These are phyloP conservation scores for Lactarius deliciosus DNA, from an alignment of 768 basidiomycete genomes.

Conservation along the genomic window DNA sequence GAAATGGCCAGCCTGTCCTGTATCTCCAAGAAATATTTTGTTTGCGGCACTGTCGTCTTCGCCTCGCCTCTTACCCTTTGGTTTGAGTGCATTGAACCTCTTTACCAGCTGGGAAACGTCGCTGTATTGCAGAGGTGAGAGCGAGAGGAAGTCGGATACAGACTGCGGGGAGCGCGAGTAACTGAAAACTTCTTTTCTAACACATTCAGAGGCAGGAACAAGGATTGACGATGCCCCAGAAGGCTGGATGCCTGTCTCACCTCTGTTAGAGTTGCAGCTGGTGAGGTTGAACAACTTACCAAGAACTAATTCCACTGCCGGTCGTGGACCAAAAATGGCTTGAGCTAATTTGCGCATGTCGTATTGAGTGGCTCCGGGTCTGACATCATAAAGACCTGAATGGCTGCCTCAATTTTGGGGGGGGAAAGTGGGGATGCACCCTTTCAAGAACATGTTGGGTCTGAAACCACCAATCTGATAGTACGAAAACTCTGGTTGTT, in stretches of 20 bases:
- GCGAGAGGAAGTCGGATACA: constrained; percentile 25
- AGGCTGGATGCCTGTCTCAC: constrained; percentile 20
- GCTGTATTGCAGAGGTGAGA: constrained; percentile 28
- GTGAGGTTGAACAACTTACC: constrained; percentile 13
- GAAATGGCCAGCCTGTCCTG: constrained; percentile 14
- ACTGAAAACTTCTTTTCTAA: constrained; percentile 4
- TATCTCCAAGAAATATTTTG: constrained; percentile 15
- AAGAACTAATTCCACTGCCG: constrained; percentile 21
- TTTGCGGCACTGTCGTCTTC: constrained; percentile 27
- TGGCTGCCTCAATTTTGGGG: not conserved
- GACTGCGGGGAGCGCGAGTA: constrained; percentile 5
- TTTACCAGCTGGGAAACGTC: constrained; percentile 12
- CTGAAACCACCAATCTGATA: constrained; percentile 30
- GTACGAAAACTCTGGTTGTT: constrained; percentile 10
- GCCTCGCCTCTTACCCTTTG: constrained; percentile 15
- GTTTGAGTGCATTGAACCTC: constrained; percentile 22
- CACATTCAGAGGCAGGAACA: constrained; percentile 17
- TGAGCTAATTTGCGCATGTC: constrained; percentile 19
- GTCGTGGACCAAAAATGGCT: constrained; percentile 13
- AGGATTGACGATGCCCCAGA: constrained; percentile 29
- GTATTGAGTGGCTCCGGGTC: constrained; percentile 4
- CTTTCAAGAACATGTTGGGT: constrained; percentile 22
- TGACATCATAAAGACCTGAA: constrained; percentile 13
- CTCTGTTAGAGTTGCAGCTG: not conserved
- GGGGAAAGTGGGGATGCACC: constrained; percentile 10